phyloP scores from a whole-genome alignment of 345 rosid species.

The Orychophragmus violaceus region DNA sequence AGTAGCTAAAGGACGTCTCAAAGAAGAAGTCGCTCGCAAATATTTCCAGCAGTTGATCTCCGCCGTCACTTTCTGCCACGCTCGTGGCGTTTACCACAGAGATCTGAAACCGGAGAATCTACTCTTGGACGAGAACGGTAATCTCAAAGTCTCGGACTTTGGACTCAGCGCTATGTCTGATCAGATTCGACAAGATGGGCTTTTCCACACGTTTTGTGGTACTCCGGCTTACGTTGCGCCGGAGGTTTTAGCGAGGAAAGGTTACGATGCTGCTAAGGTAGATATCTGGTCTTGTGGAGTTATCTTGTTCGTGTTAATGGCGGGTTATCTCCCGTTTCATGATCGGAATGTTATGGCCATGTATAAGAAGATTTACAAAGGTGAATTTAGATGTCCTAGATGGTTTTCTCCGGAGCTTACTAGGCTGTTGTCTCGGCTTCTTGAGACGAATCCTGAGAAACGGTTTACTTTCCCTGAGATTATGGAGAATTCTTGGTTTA shows the following conservation, averaged over 20 bases:
- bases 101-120: slow-evolving; percentile 86
- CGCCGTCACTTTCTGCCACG: slow-evolving; percentile 73
- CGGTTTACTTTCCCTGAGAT: slow-evolving; percentile 60
- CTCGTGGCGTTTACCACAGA: slow-evolving; percentile 76
- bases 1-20: slow-evolving; percentile 64
- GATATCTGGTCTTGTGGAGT: slow-evolving; percentile 97
- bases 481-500: slow-evolving; percentile 80
- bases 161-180: slow-evolving; percentile 78
- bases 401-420: slow-evolving; percentile 63
- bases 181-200: slow-evolving; percentile 63
- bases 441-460: slow-evolving; percentile 63
- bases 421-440: slow-evolving; percentile 40
- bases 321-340: slow-evolving; percentile 71
- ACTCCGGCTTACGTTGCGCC: slow-evolving; percentile 84
- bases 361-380: slow-evolving; percentile 71
- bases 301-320: slow-evolving; percentile 64
- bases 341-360: slow-evolving; percentile 69
- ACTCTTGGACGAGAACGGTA: slow-evolving; percentile 61
- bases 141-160: slow-evolving; percentile 78
- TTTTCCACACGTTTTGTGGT: slow-evolving; percentile 85
- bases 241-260: slow-evolving; percentile 66
- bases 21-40: slow-evolving; percentile 60
- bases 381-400: slow-evolving; percentile 72
- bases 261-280: slow-evolving; percentile 77
- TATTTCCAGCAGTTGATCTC: slow-evolving; percentile 80